phyloP scores from a whole-genome alignment of 129 eudicot genomes.

The Calendula officinalis region DNA sequence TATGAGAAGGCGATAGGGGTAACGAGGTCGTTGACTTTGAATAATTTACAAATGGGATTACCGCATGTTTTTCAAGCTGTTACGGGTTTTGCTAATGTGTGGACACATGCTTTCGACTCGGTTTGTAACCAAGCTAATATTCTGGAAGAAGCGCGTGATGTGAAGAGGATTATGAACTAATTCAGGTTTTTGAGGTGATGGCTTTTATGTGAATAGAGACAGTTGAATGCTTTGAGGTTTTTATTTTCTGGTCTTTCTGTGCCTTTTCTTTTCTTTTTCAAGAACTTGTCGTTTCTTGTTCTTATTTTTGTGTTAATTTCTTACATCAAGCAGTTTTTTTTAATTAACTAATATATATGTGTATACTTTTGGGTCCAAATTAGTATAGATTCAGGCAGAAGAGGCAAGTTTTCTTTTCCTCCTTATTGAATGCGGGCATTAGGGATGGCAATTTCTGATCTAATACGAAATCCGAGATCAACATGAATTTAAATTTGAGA shows the following conservation, averaged over 20 bases:
- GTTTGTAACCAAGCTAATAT: constrained; percentile 68
- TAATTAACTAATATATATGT: no score
- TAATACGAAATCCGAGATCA: no score
- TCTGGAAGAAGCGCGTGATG: constrained; percentile 48
- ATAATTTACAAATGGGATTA: constrained; percentile 78
- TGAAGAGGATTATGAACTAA: constrained; percentile 63
- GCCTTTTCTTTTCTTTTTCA: no score
- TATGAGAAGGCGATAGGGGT: constrained; percentile 65
- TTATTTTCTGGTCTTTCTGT: neutral
- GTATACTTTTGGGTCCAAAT: no score
- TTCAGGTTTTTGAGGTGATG: neutral
- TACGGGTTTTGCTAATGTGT: constrained; percentile 86
- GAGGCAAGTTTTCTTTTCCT: no score
- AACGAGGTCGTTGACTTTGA: constrained; percentile 76
- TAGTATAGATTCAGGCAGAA: no score
- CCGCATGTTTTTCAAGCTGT: constrained; percentile 95
- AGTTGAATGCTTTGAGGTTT: constrained; percentile 13
- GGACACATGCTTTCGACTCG: constrained; percentile 79
- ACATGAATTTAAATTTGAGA: no score
- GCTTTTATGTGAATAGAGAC: constrained; percentile 24
- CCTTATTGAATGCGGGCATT: no score
- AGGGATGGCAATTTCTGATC: no score
- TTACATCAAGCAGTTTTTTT: neutral
- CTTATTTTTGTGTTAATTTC: neutral
- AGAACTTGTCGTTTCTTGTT: neutral